Percentiles rank a stretch among this genome's conserved stretches.
These are phyloP conservation scores for Catenaria anguillulae DNA, from an alignment of 371 early-diverging fungal species.

Conservation along the genomic window DNA sequence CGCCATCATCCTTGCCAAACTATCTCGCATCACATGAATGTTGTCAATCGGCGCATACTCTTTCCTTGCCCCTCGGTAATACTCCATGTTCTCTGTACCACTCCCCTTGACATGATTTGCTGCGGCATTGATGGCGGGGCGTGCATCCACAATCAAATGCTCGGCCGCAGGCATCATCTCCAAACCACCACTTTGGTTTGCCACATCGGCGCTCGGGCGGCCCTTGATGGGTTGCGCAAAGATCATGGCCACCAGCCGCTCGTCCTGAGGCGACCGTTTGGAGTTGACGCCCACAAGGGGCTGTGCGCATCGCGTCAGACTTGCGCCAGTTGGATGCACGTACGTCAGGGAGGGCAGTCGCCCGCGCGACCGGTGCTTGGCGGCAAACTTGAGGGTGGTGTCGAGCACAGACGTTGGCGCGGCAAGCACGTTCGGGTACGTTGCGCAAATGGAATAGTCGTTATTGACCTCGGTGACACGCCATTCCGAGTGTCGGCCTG, in stretches of 20 bases:
- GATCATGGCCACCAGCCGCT: slow-evolving; percentile 83
- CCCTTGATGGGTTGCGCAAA: slow-evolving; percentile 25
- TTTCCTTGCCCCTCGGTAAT: slow-evolving; percentile 74
- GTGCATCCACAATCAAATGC: slow-evolving; percentile 81
- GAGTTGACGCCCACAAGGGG: slow-evolving; percentile 88
- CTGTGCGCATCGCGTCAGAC: slow-evolving; percentile 85
- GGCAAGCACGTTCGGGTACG: slow-evolving; percentile 70
- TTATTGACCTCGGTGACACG: slow-evolving; percentile 58
- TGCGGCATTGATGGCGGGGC: slow-evolving; percentile 85
- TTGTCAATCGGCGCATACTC: slow-evolving; percentile 86
- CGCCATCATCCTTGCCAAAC: slow-evolving; percentile 58
- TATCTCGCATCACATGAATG: slow-evolving; percentile 92
- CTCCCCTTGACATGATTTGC: slow-evolving; percentile 88
- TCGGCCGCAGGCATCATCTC: slow-evolving; percentile 1
- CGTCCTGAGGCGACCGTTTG: slow-evolving; percentile 89
- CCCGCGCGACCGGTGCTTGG: slow-evolving; percentile 75
- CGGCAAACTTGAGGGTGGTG: slow-evolving; percentile 70
- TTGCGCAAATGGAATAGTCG: slow-evolving; percentile 66
- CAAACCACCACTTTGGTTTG: background rate
- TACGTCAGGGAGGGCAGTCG: slow-evolving; percentile 83
- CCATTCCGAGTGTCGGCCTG: slow-evolving; percentile 24
- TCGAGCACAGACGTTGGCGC: slow-evolving; percentile 85
- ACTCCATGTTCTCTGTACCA: slow-evolving; percentile 83
- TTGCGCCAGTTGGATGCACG: slow-evolving; percentile 66
- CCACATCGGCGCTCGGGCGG: slow-evolving; percentile 15